Evolutionary conservation across 768 basidiomycete species (phyloP), one percentile per base, ranked within the genome.

Genomic region (Vararia minispora): DNA sequence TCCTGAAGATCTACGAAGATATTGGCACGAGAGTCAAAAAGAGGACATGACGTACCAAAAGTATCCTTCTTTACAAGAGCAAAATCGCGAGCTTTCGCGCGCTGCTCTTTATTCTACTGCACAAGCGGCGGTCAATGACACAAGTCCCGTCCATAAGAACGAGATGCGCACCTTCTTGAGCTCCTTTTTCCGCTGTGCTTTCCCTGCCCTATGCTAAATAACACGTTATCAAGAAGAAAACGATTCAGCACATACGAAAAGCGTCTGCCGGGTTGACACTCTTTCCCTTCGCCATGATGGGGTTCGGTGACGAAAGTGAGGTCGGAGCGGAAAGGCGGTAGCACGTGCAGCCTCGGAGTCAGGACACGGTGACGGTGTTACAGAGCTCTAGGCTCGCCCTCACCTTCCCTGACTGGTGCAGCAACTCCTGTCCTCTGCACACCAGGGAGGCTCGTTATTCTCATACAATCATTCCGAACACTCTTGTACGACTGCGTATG

Each of bases 31-130:
- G 34, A 48, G 28, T 44, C 12, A 28, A 18, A 47, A 9, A 26
- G 16, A n/a, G 18, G 35, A 5, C 26, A 3, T 26, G 8, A 24
- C 66, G 35, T 49, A 80, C 91, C 87, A 57, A 69, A 63, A 3
- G 91, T 95, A 52, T 97, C 91, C 60, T 89, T 90, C 69, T 97
- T 98, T 28, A 95, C 83, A 22, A 88, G 68, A n/a, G 85, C 69
- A 55, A 91, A 79, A 54, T 98, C 91, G 48, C 87, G 74, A 12
- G 76, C 61, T 61, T 92, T 90, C 35, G 72, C 60, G 40, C 92
- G 70, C 40, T 73, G 79, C 56, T 80, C 61, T 67, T 95, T 97
- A 69, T 97, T 94, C 89, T 92, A 80, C 72, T 76, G 60, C 60
- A 68, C 36, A 49, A 40, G 36, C 37, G 37, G 38, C 24, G 36